Base-by-base conservation (phyloP, 2,329 filamentous ascomycete genomes). In the Neurospora sp. region DNA sequence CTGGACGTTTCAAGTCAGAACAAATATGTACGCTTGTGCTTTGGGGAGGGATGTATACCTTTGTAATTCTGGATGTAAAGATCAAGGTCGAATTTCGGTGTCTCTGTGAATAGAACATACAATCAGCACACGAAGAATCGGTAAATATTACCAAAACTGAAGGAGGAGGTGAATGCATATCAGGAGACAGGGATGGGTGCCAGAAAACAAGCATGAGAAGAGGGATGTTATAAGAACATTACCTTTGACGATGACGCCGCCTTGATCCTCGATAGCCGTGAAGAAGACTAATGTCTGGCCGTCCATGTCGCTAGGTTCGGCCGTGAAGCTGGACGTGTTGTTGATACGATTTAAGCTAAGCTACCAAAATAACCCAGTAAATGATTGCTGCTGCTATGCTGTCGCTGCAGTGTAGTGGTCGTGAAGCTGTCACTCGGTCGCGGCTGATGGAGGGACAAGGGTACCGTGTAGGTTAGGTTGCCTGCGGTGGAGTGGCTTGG, bases 21-120 rank as follows among this genome's bases (percentile, higher is more conserved):
- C 23, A 11, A 11, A 28, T 23, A 52, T 37, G 39, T 72, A 62
- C 73, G 70, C 23, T 43, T 40, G 3, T 4, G n/a, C 38, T 19
- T 12, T 46, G 6, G 36, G 46, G 46, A 23, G 62, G 36, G 23
- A 52, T 38, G 33, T 28, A 68, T 6, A 94, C 94, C 93, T 78
- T 84, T 86, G 80, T 98, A 99, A 78, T 97, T 97, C 74, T 90
- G 86, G 67, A 97, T 91, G 80, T 97, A 98, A 43, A 91, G 88
- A 72, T 97, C 93, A 57, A 99, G 86, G 76, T 98, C 96, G 75
- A 98, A 90, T 78, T 95, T 97, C 10, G 95, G 94, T 6, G 87
- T 81, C 66, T 93, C 92, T 95, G 68, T 17, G 71, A 57, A 52
- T 41, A 41, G 41, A 40, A n/a, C 15, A 66, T 33, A 57, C 52